Base-by-base conservation (phyloP, 2,329 filamentous ascomycete species). In the Zasmidium cellare region DNA sequence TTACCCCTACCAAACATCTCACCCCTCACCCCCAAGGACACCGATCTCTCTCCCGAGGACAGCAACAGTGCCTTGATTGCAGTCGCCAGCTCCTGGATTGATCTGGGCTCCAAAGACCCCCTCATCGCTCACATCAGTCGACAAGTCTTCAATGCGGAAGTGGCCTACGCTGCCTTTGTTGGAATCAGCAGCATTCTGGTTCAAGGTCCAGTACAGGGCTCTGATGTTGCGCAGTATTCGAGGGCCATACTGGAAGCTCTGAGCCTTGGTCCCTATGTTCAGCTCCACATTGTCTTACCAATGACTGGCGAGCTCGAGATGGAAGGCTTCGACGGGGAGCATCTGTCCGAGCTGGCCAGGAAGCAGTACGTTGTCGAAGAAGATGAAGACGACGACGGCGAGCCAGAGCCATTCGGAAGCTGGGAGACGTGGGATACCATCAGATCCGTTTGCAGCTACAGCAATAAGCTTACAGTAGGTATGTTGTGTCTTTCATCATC, bases 351-450 rank as follows among this genome's bases (percentile, higher is more conserved):
- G 3, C 79, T 81, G 53, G 66, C 74, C 51, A 60, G 73, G 24
- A 61, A 74, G 9, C 72, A 79, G 41, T 72, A 72, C 23, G 18
- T 59, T 18, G 44, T 50, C 14, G 35, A 53, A 1, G 51, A 44
- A 3, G 47, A 47, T 18, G 67, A 64, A 45, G 67, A 66, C 2
- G 61, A 65, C 16, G 62, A 68, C 18, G 57, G 61, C 20, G 61
- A 61, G n/a, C 46, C 62, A 23, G 59, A 87, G 59, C 74, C 89
- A 0, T 94, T 91, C 74, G 87, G 87, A 53, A 83, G 87, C 2
- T 99, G 96, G 96, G 92, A 97, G 75, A 88, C 89, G 1, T 99
- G 94, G 94, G 88, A 99, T 72, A 82, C 88, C 20, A 89, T 99
- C 68, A 84, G 94, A 53, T 88, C 87, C 53, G 80, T 91, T 57